Percentiles rank a stretch among this genome's conserved stretches.
These are phyloP conservation scores for Cordyceps cateniannulata DNA, from an alignment of 2,329 filamentous ascomycete species.

Conservation along the genomic window DNA sequence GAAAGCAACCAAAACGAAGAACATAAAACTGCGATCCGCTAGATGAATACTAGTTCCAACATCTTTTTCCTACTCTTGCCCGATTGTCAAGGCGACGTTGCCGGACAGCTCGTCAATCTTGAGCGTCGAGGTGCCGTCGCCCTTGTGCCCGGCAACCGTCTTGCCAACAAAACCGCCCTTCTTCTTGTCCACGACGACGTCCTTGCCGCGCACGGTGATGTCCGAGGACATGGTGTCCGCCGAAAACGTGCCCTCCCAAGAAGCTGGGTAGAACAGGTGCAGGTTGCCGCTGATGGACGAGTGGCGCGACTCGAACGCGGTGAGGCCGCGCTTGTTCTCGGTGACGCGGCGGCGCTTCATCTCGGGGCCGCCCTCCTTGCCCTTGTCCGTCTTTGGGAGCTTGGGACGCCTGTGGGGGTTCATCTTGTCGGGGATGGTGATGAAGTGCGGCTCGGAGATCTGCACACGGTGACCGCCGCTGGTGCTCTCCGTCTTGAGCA, in stretches of 20 bases:
- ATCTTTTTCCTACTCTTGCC: not conserved
- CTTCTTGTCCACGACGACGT: constrained; percentile 28
- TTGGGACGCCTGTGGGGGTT: constrained; percentile 15
- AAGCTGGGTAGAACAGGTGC: constrained; percentile 37
- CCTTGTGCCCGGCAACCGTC: constrained; percentile 5
- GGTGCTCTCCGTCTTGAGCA: constrained; percentile 36
- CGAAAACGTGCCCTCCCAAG: constrained; percentile 42
- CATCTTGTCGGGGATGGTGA: constrained; percentile 18
- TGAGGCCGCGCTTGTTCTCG: constrained; percentile 20
- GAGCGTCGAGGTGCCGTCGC: constrained; percentile 7
- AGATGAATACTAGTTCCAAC: no score
- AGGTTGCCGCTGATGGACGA: constrained; percentile 38
- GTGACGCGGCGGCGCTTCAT: not conserved
- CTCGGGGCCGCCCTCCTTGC: not conserved
- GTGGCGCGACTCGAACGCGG: constrained; percentile 35
- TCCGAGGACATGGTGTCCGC: constrained; percentile 35
- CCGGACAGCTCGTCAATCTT: constrained; percentile 11
- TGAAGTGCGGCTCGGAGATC: constrained; percentile 40
- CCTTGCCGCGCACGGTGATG: constrained; percentile 35
- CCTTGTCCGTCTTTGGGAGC: constrained; percentile 13
- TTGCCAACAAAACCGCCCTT: constrained; percentile 29
- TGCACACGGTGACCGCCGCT: constrained; percentile 35
- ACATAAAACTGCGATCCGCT: no score
- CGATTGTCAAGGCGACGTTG: constrained; percentile 5
- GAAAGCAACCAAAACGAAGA: no score